Base-by-base conservation (phyloP, 805 yeast species). In the Cyberlindnera petersonii region DNA sequence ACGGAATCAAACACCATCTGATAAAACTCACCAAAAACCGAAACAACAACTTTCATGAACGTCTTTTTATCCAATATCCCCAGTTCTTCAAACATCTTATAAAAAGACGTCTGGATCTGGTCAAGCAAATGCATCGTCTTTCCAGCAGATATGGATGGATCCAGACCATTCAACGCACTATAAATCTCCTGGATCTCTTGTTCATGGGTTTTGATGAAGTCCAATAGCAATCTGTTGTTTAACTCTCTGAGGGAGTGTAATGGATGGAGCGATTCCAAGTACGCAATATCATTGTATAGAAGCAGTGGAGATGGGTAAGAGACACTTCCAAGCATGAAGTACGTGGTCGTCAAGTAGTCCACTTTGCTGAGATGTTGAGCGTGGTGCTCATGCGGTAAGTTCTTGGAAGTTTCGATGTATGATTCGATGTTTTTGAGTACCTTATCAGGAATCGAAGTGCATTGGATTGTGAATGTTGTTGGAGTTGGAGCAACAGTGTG, bases 221-320 rank as follows among this genome's bases (percentile, higher is more conserved):
- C 30, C 17, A 44, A 23, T 8, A 55, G 27, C 16, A 49, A 33
- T 4, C 39, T 19, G 8, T 54, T 50, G 69, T 69, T 24, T 67
- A 72, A 51, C 65, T 75, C 77, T 58, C 63, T 37, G 67, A 74
- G 46, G 68, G 50, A 32, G 2, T 44, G 44, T 9, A 48, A 33
- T 3, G 28, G 22, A 4, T 38, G 35, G 0, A 35, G 17, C 1
- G 26, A 13, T 7, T 39, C 24, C 14, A 55, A 19, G 19, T 35
- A 42, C 19, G 31, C 14, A 9, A 52, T 21, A 26, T 55, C 59
- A 34, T 55, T 55, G 33, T 47, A 52, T 6, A 48, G 31, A 13
- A 53, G 31, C 8, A 54, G 33, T 8, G 14, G 13, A 3, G 45
- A 28, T 4, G 35, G 35, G 27, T 49, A 53, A 3, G 28, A 18